Evolutionary conservation across 768 basidiomycete genomes (phyloP).

Genomic region (Podaxis sp.): DNA sequence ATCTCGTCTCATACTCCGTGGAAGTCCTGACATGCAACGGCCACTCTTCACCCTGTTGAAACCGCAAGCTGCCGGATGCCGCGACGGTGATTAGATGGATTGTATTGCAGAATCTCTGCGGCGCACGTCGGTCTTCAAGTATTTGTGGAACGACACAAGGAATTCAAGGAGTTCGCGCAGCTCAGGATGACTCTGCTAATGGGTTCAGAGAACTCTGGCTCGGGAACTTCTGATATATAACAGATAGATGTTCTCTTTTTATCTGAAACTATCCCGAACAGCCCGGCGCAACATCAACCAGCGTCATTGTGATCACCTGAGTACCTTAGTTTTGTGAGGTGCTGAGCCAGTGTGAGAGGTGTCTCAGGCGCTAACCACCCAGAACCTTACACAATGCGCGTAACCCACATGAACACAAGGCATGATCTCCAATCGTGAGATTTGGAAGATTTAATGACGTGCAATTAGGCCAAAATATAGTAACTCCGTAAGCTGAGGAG

Average conservation of each 20-base stretch:
- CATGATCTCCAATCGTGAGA: no score
- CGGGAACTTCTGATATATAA: constrained; percentile 6
- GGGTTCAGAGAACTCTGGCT: background rate
- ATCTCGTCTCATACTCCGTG: background rate
- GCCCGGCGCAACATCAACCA: background rate
- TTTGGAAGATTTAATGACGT: no score
- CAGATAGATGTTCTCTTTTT: background rate
- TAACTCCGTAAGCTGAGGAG: no score
- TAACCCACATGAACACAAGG: no score
- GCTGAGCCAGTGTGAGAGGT: background rate
- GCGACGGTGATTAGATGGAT: no score
- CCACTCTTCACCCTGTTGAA: background rate
- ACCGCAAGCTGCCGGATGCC: background rate
- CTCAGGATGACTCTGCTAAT: background rate
- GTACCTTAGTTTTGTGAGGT: background rate
- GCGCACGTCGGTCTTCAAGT: background rate
- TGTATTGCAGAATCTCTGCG: background rate
- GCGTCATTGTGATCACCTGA: background rate
- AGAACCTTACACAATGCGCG: no score
- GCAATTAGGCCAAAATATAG: no score
- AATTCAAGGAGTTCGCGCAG: background rate
- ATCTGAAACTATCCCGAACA: background rate
- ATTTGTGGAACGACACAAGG: background rate
- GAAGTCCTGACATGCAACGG: background rate
- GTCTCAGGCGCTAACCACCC: background rate